Evolutionary conservation across 2,329 filamentous ascomycete genomes (phyloP).

Genomic region (Colletotrichum sp.): DNA sequence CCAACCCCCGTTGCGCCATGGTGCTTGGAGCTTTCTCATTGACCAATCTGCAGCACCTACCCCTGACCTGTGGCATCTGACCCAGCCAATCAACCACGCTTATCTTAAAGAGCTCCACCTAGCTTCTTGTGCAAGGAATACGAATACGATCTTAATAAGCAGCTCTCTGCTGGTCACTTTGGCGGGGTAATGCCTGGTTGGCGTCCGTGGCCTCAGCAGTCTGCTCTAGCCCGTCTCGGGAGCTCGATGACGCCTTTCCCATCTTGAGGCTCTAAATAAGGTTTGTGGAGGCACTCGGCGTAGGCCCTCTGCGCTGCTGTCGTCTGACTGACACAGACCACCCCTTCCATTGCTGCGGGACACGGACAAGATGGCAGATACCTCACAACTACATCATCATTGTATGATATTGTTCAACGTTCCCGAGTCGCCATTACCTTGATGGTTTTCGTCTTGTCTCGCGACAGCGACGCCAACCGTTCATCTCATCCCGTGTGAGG

Average conservation of each 20-base stretch:
- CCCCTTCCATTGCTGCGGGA: neutral
- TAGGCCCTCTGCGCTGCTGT: neutral
- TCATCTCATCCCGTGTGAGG: neutral
- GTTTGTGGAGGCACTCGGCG: conserved; percentile 7
- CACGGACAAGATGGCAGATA: neutral
- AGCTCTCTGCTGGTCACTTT: neutral
- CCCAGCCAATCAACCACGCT: neutral
- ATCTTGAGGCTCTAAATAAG: conserved; percentile 12
- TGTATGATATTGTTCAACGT: neutral
- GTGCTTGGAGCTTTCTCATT: neutral
- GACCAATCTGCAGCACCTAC: neutral
- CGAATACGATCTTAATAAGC: conserved; percentile 14
- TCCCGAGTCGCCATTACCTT: neutral
- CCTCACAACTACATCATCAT: neutral
- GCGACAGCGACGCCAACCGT: neutral
- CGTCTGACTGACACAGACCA: conserved; percentile 7
- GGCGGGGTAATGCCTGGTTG: neutral
- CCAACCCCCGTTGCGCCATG: neutral
- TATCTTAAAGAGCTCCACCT: neutral
- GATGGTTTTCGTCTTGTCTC: neutral
- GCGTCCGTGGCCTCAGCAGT: neutral
- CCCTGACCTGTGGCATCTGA: neutral
- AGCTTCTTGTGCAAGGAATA: neutral
- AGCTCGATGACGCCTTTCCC: neutral
- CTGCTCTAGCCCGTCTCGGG: neutral